These are phyloP conservation scores for Fomitiporia mediterranea DNA, from an alignment of 1,284 basidiomycete species.

Conservation along the genomic window DNA sequence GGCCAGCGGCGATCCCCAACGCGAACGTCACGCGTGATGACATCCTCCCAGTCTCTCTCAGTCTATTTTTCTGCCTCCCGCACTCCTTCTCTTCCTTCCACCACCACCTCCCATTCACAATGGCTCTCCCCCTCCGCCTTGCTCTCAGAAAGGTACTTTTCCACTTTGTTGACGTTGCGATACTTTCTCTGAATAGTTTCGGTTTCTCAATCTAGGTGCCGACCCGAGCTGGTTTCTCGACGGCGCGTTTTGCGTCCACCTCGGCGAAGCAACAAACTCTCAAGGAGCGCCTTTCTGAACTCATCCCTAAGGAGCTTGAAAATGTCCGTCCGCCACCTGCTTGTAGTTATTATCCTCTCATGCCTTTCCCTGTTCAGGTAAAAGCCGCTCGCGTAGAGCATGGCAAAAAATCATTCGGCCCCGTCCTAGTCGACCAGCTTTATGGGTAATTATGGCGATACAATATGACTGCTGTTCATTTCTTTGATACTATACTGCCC, in stretches of 20 bases:
- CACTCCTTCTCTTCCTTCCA: conserved; percentile 23
- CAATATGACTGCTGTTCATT: not conserved
- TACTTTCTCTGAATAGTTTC: not conserved
- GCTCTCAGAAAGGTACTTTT: conserved; percentile 45
- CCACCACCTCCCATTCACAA: conserved; percentile 23
- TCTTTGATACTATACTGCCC: conserved; percentile 5
- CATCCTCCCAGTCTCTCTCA: not conserved
- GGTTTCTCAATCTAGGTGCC: not conserved
- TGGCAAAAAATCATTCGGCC: conserved; percentile 88
- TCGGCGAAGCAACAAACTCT: conserved; percentile 69
- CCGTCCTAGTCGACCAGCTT: conserved; percentile 87
- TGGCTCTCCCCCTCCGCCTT: conserved; percentile 36
- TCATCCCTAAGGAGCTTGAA: conserved; percentile 87
- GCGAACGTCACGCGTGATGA: conserved; percentile 1
- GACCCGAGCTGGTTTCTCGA: conserved; percentile 15
- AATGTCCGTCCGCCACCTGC: conserved; percentile 45
- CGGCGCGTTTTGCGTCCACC: conserved; percentile 59
- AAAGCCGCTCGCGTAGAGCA: conserved; percentile 79
- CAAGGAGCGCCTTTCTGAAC: conserved; percentile 86
- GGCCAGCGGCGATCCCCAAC: not conserved
- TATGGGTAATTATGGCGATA: conserved; percentile 55
- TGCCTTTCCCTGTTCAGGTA: conserved; percentile 45
- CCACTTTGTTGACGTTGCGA: too few relatives aligned
- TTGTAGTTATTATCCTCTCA: conserved; percentile 4
- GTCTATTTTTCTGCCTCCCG: not conserved